Evolutionary conservation across 75 land plant species (phyloP).

Genomic region (Isoetes taiwanensis): DNA sequence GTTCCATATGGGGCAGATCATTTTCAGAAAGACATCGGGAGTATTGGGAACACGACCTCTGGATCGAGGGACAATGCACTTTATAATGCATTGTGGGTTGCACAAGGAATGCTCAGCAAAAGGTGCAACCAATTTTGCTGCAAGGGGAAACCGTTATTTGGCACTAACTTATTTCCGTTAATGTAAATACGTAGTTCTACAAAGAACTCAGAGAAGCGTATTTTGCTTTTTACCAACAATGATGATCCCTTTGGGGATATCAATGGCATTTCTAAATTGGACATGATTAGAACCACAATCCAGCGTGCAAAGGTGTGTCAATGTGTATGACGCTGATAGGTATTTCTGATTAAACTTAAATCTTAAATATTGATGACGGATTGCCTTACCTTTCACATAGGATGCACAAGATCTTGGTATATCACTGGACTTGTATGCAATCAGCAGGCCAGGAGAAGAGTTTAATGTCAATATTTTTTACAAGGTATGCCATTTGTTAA

Average conservation of each 20-base stretch:
- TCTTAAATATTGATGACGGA: not conserved
- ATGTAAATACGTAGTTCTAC: constrained; percentile 30
- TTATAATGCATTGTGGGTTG: constrained; percentile 94
- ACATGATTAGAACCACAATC: constrained; percentile 79
- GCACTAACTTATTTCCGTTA: not conserved
- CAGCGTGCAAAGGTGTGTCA: constrained; percentile 77
- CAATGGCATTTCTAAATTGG: constrained; percentile 37
- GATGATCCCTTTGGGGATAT: constrained; percentile 84
- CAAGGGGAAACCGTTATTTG: not conserved
- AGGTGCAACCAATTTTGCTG: constrained; percentile 37
- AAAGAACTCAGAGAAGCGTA: constrained; percentile 58
- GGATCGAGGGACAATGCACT: constrained; percentile 69
- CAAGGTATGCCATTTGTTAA: constrained; percentile 31
- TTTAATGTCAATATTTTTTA: constrained; percentile 66
- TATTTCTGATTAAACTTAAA: not conserved
- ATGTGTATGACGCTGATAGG: not conserved
- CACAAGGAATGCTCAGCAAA: constrained; percentile 87
- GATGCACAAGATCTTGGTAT: constrained; percentile 94
- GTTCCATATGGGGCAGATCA: too few species aligned
- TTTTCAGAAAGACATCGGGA: constrained; percentile 63
- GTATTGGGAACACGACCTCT: constrained; percentile 39
- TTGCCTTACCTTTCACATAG: constrained; percentile 14
- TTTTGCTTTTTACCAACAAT: constrained; percentile 79
- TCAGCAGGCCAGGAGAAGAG: constrained; percentile 43
- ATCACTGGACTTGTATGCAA: constrained; percentile 64